Percentiles rank a stretch among this genome's conserved stretches.
Evolutionary conservation across 164 flowering plant species (phyloP).

Genomic region (Piper longum): DNA sequence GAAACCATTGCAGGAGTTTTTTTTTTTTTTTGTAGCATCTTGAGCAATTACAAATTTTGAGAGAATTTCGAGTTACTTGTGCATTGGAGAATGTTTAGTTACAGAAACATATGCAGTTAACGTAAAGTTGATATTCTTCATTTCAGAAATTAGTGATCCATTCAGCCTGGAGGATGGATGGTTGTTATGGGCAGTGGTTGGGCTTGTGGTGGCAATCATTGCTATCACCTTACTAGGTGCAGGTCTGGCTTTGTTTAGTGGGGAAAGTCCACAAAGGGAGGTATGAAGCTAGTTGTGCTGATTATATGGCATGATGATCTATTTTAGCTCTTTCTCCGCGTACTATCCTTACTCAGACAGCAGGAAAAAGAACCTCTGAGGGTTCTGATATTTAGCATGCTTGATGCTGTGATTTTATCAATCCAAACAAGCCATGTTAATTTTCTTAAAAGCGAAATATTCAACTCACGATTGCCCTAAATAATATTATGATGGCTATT

Average conservation of each 20-base stretch:
- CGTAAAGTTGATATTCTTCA: slow-evolving; percentile 3
- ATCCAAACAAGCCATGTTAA: too few relatives aligned
- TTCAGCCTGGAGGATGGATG: slow-evolving; percentile 79
- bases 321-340: too few relatives aligned
- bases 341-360: too few relatives aligned
- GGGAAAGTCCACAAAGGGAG: slow-evolving; percentile 79
- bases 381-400: too few relatives aligned
- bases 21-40: neutral
- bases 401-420: too few relatives aligned
- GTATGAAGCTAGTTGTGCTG: slow-evolving; percentile 21
- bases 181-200: slow-evolving; percentile 84
- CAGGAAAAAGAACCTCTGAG: too few relatives aligned
- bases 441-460: too few relatives aligned
- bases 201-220: slow-evolving; percentile 49
- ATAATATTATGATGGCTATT: too few relatives aligned
- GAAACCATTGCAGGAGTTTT: neutral
- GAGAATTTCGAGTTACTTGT: neutral
- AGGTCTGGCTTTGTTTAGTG: slow-evolving; percentile 44
- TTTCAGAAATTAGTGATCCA: slow-evolving; percentile 74
- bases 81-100: neutral
- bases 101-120: neutral
- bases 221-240: slow-evolving; percentile 59
- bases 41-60: neutral
- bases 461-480: too few relatives aligned
- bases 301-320: neutral